A percentile compares a stretch with the other conserved stretches of the same genome.
Evolutionary conservation across 2,329 filamentous ascomycete genomes (phyloP).

Genomic region (Amesomyces nigricolor): DNA sequence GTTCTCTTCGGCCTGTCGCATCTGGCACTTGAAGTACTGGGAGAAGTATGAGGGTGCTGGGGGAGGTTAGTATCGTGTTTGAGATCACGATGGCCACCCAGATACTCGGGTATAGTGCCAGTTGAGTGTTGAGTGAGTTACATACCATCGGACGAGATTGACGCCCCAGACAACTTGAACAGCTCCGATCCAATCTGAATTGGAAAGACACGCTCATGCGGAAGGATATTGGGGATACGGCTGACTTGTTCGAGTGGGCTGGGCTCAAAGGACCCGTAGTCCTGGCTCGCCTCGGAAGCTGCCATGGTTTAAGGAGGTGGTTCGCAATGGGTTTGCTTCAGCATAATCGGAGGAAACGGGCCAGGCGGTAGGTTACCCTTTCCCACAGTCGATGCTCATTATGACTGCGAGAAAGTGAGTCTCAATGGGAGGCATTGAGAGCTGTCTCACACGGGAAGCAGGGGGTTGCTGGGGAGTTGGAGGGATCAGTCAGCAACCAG

Average conservation of each 20-base stretch:
- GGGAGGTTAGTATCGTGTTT: background rate
- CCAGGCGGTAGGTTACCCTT: no score
- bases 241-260: slow-evolving; percentile 8
- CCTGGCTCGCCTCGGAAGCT: background rate
- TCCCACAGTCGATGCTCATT: background rate
- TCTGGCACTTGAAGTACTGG: slow-evolving; percentile 82
- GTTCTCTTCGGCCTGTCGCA: slow-evolving; percentile 57
- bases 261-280: background rate
- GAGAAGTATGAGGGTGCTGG: slow-evolving; percentile 94
- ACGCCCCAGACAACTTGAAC: slow-evolving; percentile 68
- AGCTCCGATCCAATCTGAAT: slow-evolving; percentile 68
- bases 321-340: no score
- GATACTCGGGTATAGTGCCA: background rate
- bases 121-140: slow-evolving; percentile 17
- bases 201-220: slow-evolving; percentile 67
- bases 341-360: no score
- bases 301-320: background rate
- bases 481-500: no score
- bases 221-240: slow-evolving; percentile 53
- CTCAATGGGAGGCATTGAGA: no score
- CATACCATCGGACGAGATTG: slow-evolving; percentile 66
- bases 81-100: no score
- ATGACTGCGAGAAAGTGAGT: no score
- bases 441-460: no score
- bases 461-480: no score